Conservation (phyloP, 345 rosid genomes). For the Citrus unshiu region DNA sequence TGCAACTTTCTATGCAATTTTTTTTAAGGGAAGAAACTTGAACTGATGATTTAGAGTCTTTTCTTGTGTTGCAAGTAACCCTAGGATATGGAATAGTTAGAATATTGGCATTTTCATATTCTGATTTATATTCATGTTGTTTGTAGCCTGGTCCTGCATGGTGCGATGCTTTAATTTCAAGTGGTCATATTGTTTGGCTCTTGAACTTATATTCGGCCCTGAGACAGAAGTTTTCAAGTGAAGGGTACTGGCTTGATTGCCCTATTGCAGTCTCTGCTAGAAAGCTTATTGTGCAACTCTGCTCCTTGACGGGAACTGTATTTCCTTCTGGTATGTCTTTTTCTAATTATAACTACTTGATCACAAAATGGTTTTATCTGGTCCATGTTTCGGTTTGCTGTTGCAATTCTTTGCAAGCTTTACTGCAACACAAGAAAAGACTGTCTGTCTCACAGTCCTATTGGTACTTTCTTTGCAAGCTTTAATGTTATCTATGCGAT, state of each 20-base stretch:
- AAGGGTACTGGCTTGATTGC: constrained; percentile 85
- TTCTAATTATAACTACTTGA: not conserved
- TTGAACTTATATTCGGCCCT: constrained; percentile 67
- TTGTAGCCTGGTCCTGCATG: constrained; percentile 94
- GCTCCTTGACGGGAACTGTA: constrained; percentile 78
- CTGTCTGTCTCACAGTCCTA: no score
- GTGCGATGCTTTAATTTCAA: constrained; percentile 82
- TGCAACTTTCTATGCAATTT: not conserved
- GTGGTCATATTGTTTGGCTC: constrained; percentile 87
- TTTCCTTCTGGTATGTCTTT: constrained; percentile 66
- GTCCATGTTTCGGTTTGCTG: not conserved
- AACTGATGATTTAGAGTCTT: not conserved
- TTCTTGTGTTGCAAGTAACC: not conserved
- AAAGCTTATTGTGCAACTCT: constrained; percentile 87
- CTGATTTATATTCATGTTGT: constrained; percentile 18
- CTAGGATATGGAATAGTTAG: not conserved
- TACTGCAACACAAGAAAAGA: no score
- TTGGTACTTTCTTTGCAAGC: no score
- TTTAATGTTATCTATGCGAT: not conserved
- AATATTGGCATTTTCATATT: not conserved
- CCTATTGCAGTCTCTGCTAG: constrained; percentile 94
- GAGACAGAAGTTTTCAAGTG: constrained; percentile 68
- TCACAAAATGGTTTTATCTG: not conserved
- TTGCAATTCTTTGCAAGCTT: no score
- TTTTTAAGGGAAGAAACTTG: not conserved